Conservation (phyloP, 2,329 filamentous ascomycete genomes). For the Arthrobotrys pseudoclavata region DNA sequence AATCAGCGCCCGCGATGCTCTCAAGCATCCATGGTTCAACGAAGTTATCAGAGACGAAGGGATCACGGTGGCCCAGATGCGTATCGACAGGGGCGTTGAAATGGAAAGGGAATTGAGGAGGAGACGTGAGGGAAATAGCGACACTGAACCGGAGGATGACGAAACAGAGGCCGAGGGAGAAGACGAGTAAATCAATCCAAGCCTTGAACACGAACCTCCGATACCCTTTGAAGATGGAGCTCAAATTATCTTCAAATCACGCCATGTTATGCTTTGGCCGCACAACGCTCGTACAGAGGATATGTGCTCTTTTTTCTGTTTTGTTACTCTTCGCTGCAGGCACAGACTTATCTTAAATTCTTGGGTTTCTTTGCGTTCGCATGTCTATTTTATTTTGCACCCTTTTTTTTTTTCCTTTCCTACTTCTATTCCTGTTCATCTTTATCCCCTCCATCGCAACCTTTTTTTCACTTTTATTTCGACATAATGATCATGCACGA, state of each 20-base stretch:
- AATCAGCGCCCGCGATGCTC: conserved; percentile 76
- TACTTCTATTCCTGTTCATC: conserved; percentile 17
- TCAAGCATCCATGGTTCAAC: conserved; percentile 78
- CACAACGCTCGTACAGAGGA: conserved; percentile 1
- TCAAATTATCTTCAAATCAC: conserved; percentile 5
- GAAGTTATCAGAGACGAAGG: conserved; percentile 77
- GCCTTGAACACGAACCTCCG: neutral
- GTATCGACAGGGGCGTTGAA: conserved; percentile 68
- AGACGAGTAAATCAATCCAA: conserved; percentile 28
- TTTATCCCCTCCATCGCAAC: conserved; percentile 6
- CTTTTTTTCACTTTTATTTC: conserved; percentile 8
- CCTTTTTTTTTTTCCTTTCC: neutral
- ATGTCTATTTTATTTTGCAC: conserved; percentile 39
- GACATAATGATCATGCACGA: conserved; percentile 58
- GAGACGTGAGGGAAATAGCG: conserved; percentile 55
- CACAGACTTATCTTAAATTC: conserved; percentile 45
- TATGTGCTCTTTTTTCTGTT: conserved; percentile 27
- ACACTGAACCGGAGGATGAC: conserved; percentile 56
- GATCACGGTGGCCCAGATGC: conserved; percentile 77
- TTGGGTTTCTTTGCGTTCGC: conserved; percentile 20
- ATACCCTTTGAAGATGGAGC: neutral
- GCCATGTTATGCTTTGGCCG: conserved; percentile 9
- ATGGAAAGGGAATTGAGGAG: conserved; percentile 54
- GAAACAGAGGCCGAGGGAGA: conserved; percentile 54
- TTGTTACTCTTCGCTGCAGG: conserved; percentile 47